phyloP scores from a whole-genome alignment of 306 rosid genomes.

The Glycyrrhiza uralensis region DNA sequence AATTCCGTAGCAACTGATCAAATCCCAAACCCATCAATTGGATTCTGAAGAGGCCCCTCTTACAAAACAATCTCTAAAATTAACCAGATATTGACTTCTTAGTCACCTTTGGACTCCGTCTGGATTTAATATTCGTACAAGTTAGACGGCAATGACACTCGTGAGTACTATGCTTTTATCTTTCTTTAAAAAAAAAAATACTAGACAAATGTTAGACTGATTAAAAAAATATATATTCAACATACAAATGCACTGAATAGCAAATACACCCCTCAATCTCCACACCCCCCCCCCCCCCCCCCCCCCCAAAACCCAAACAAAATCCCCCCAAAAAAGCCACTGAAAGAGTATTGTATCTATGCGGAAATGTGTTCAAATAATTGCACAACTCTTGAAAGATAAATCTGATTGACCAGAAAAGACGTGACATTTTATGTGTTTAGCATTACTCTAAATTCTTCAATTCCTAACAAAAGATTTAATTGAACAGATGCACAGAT shows the following conservation, averaged over 20 bases:
- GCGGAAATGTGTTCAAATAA: not conserved
- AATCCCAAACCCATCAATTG: not conserved
- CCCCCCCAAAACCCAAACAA: not conserved
- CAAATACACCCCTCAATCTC: too few relatives aligned
- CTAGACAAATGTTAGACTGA: not conserved
- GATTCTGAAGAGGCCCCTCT: not conserved
- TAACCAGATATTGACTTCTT: not conserved
- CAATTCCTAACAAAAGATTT: not conserved
- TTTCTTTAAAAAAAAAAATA: too few relatives aligned
- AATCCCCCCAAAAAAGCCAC: not conserved
- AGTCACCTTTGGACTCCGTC: not conserved
- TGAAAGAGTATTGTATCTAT: not conserved
- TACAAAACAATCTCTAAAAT: not conserved
- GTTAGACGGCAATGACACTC: not conserved
- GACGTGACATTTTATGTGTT: not conserved
- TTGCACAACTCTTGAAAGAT: conserved; percentile 9
- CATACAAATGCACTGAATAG: not conserved
- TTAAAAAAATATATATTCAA: not conserved
- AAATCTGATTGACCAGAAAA: conserved; percentile 3
- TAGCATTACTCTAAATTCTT: conserved; percentile 5
- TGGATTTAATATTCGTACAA: not conserved
- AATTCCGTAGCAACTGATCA: not conserved
- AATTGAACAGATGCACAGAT: conserved; percentile 6
- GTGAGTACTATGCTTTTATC: not conserved
- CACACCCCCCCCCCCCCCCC: not conserved